A percentile compares a stretch with the other conserved stretches of the same genome.
Conservation (phyloP, 208 protist species). For the Crithidia brevicula region DNA sequence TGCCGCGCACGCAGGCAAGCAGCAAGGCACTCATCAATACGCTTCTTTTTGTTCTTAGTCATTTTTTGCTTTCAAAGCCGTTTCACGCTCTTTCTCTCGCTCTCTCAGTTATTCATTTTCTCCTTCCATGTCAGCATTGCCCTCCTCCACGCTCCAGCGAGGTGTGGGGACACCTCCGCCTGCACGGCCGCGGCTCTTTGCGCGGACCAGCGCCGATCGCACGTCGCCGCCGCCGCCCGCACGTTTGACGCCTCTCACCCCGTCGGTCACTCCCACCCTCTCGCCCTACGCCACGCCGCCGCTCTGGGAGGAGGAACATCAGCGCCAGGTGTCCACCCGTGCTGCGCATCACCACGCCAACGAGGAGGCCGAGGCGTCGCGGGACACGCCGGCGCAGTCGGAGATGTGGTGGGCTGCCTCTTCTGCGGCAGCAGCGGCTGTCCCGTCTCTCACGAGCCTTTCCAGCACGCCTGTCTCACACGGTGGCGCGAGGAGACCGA, state of each 20-base stretch:
- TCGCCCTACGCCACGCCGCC: background rate
- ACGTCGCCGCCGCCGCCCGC: conserved; percentile 24
- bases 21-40: too few relatives aligned
- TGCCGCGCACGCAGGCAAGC: too few relatives aligned
- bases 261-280: background rate
- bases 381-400: background rate
- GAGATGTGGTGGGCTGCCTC: background rate
- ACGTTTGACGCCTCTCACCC: conserved; percentile 25
- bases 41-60: too few relatives aligned
- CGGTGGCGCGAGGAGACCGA: background rate
- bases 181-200: conserved; percentile 26
- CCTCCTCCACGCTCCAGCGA: conserved; percentile 2
- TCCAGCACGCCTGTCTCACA: background rate
- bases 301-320: background rate
- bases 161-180: conserved; percentile 12
- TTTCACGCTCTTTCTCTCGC: too few relatives aligned
- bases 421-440: background rate
- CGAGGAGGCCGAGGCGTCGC: background rate
- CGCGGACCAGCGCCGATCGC: conserved; percentile 4
- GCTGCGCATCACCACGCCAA: background rate
- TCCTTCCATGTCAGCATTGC: background rate
- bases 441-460: too few relatives aligned
- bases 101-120: background rate
- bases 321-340: too few relatives aligned
- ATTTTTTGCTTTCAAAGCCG: too few relatives aligned